phyloP scores from a whole-genome alignment of 768 basidiomycete genomes.

The Hydnum rufescens region DNA sequence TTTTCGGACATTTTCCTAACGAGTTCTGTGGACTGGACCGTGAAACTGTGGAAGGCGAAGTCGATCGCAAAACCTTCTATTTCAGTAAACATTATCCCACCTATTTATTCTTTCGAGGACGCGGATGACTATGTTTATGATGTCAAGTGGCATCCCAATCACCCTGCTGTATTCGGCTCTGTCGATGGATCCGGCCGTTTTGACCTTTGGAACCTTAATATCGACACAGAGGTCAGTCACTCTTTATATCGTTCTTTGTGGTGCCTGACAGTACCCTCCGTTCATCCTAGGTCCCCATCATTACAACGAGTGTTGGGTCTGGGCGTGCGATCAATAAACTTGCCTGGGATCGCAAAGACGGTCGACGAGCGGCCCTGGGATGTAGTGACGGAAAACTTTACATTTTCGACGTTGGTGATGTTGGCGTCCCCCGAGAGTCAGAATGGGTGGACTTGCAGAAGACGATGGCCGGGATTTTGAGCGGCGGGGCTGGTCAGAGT shows the following conservation, averaged over 20 bases:
- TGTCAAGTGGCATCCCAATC: slow-evolving; percentile 91
- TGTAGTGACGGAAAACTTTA: slow-evolving; percentile 85
- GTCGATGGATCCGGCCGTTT: slow-evolving; percentile 93
- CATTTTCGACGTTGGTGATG: slow-evolving; percentile 87
- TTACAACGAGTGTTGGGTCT: slow-evolving; percentile 65
- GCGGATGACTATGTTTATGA: slow-evolving; percentile 98
- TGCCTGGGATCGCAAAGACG: slow-evolving; percentile 87
- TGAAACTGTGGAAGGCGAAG: slow-evolving; percentile 87
- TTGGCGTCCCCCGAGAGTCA: slow-evolving; percentile 67
- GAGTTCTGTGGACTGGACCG: slow-evolving; percentile 91
- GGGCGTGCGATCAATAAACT: slow-evolving; percentile 86
- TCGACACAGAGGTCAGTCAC: slow-evolving; percentile 60
- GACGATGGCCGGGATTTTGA: slow-evolving; percentile 48
- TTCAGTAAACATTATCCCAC: slow-evolving; percentile 32
- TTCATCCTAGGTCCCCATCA: slow-evolving; percentile 57
- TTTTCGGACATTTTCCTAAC: slow-evolving; percentile 92
- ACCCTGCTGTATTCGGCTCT: slow-evolving; percentile 83
- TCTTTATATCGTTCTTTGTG: not conserved
- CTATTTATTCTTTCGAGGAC: slow-evolving; percentile 89
- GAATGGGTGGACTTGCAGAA: slow-evolving; percentile 93
- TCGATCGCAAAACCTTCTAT: slow-evolving; percentile 56
- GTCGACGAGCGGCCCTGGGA: slow-evolving; percentile 73
- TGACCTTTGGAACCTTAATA: slow-evolving; percentile 93
- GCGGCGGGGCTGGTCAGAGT: slow-evolving; percentile 18
- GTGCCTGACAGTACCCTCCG: not conserved